A percentile compares a stretch with the other conserved stretches of the same genome.
Evolutionary conservation across 2,329 filamentous ascomycete genomes (phyloP).

Genomic region (Aureobasidium lini): DNA sequence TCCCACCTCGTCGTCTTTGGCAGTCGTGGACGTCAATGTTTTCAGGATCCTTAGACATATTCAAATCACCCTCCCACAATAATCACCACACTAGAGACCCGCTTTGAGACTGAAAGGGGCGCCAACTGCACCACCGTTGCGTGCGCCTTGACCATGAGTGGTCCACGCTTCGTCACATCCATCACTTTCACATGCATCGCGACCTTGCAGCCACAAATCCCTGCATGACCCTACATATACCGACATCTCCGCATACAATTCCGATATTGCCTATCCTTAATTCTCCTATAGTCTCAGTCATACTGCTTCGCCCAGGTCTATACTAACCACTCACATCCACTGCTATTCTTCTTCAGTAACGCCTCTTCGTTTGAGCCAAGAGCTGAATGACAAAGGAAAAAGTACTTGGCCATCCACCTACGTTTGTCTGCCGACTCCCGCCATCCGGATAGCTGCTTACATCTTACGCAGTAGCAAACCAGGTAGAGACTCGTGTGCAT

Average conservation of each 20-base stretch:
- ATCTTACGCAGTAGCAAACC: neutral
- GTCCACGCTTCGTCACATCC: neutral
- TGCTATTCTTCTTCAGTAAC: neutral
- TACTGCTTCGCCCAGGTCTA: neutral
- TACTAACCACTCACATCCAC: neutral
- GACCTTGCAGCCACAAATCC: neutral
- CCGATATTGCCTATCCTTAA: neutral
- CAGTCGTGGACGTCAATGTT: neutral
- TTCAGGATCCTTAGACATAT: neutral
- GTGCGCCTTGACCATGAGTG: neutral
- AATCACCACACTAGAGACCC: neutral
- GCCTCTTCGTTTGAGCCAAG: neutral
- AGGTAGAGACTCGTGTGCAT: neutral
- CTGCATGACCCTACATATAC: neutral
- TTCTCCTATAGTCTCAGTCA: neutral
- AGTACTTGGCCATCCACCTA: neutral
- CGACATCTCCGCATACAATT: constrained; percentile 3
- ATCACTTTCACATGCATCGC: constrained; percentile 3
- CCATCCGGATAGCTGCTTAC: neutral
- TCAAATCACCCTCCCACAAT: neutral
- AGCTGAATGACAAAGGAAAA: neutral
- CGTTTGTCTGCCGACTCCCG: neutral
- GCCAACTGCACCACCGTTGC: constrained; percentile 4
- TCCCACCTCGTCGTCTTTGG: neutral
- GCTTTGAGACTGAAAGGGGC: constrained; percentile 3